phyloP scores from a whole-genome alignment of 192 early-diverging fungal genomes.

The Coemansia sp. region DNA sequence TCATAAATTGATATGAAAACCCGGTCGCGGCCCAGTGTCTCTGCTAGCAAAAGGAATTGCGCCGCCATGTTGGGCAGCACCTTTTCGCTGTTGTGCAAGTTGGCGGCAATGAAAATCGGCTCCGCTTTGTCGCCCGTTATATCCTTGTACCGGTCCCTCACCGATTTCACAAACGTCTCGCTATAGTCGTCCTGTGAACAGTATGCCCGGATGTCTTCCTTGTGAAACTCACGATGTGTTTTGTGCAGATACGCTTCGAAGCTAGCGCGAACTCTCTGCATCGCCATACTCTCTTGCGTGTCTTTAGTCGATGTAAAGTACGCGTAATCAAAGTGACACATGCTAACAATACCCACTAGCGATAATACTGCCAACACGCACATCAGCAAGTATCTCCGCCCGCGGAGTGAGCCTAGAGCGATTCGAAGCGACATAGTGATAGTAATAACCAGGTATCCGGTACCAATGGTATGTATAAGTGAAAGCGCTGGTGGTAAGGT shows the following conservation, averaged over 20 bases:
- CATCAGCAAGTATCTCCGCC: neutral
- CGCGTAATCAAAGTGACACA: neutral
- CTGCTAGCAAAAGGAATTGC: slow-evolving; percentile 36
- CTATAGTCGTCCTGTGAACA: slow-evolving; percentile 15
- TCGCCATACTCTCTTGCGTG: neutral
- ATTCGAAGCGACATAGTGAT: neutral
- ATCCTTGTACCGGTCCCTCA: slow-evolving; percentile 20
- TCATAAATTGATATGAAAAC: slow-evolving; percentile 56
- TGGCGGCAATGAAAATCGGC: slow-evolving; percentile 39
- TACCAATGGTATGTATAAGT: neutral
- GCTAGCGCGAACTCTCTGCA: neutral
- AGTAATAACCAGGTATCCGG: neutral
- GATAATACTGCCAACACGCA: neutral
- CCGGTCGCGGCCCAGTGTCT: slow-evolving; percentile 29
- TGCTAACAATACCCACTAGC: neutral
- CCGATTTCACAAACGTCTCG: slow-evolving; percentile 13
- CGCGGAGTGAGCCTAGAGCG: neutral
- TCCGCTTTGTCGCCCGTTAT: neutral
- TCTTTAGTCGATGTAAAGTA: neutral
- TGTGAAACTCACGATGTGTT: neutral
- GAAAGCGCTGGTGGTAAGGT: neutral
- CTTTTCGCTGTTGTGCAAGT: slow-evolving; percentile 48
- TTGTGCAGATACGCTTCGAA: neutral
- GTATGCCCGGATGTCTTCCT: slow-evolving; percentile 14
- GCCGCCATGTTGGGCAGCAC: slow-evolving; percentile 47